Conservation (phyloP, 345 rosid species). For the sweet orange (Citrus sinensis) region DNA sequence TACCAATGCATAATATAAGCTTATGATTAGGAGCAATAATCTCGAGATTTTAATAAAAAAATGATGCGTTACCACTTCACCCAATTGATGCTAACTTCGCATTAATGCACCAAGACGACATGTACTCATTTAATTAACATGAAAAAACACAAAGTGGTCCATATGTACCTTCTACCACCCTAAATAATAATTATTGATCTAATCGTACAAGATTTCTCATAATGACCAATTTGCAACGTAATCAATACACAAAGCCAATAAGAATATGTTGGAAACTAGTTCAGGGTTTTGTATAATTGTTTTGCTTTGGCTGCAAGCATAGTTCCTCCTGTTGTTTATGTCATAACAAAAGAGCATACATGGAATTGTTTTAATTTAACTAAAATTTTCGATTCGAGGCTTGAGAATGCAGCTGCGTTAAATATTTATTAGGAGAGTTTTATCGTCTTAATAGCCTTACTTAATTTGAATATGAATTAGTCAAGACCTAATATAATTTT, state of each 20-base stretch:
- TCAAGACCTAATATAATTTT: accelerated
- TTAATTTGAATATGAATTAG: accelerated
- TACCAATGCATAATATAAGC: not conserved
- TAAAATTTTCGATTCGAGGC: accelerated
- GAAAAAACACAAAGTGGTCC: not conserved
- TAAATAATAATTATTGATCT: too few relatives aligned
- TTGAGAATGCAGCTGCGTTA: accelerated
- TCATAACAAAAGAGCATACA: not conserved
- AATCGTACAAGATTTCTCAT: not conserved
- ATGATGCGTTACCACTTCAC: not conserved
- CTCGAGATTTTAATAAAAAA: not conserved
- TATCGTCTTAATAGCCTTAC: accelerated
- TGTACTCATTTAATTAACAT: too few relatives aligned
- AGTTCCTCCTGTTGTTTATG: not conserved
- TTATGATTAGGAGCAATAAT: not conserved
- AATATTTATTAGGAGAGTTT: accelerated
- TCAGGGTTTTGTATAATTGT: not conserved
- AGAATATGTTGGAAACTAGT: not conserved
- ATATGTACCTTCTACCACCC: not conserved
- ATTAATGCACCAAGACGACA: too few relatives aligned
- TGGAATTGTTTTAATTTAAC: too few relatives aligned
- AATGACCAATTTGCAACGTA: not conserved
- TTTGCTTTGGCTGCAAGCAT: not conserved
- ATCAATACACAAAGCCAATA: not conserved
- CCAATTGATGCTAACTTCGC: not conserved